Base-by-base conservation (phyloP, 495 filamentous ascomycete species). In the Amorphotheca resinae region DNA sequence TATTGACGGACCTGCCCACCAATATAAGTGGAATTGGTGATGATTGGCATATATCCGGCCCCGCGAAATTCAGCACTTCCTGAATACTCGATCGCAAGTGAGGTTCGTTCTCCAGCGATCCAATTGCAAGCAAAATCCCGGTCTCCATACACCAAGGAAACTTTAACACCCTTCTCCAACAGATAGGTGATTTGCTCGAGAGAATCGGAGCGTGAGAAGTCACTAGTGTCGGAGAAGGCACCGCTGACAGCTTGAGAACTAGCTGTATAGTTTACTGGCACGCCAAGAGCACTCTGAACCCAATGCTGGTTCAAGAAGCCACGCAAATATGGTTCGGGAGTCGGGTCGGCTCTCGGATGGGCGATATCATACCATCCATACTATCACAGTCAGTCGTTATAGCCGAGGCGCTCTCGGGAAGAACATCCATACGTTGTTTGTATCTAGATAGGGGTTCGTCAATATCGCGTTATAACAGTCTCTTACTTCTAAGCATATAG, bases 101-200 rank as follows among this genome's bases (percentile, higher is more conserved):
- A 15, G 12, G 18, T n/a, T 32, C 14, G 3, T 33, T 42, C 40
- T 18, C 23, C 40, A 18, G 23, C 40, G 18, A 33, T 32, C 38
- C 38, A 40, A 28, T 69, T 72, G 48, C 74, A 76, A n/a, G 63
- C 62, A 38, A 72, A 79, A 45, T 79, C 74, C 11, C 66, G 59
- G 57, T 74, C 73, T 12, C 76, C 76, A 42, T 76, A 77, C 14
- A 77, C 60, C 21, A 79, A 62, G 6, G 73, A 65, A 1, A 82
- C 73, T 33, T 73, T 73, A 45, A 78, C 64, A 0, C 69, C 73
- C 11, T 61, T 61, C 15, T 69, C 60, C 3, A 79, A 61, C 2
- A 79, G 46, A 30, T 73, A 69, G 5, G 14, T 22, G 4, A 45
- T 9, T 6, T 37, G 2, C 9, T 8, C 2, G 11, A 37, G 9